Conservation (phyloP, 1,284 basidiomycete genomes). For the Albatrellus sp. region DNA sequence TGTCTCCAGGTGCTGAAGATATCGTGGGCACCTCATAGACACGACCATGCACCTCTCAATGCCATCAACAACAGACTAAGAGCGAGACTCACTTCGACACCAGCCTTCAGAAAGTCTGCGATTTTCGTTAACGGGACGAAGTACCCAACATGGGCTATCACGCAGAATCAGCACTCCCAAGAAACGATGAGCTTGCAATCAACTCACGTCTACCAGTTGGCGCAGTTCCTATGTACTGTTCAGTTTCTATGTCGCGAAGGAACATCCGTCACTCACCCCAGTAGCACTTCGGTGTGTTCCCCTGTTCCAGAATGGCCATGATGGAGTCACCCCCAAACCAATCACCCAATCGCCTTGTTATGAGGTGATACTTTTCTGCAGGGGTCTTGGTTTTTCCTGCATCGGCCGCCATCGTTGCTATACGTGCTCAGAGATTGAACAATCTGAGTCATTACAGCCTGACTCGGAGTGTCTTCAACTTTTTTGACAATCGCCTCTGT, state of each 20-base stretch:
- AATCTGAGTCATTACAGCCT: no score
- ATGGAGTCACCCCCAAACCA: constrained; percentile 81
- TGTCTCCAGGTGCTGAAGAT: neutral
- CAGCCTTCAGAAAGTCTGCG: constrained; percentile 91
- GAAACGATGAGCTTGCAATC: neutral
- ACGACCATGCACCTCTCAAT: neutral
- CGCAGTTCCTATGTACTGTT: constrained; percentile 59
- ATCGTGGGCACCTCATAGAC: neutral
- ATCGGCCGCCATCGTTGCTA: no score
- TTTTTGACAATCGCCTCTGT: no score
- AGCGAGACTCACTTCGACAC: constrained; percentile 49
- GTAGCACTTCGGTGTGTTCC: constrained; percentile 70
- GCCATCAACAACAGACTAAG: constrained; percentile 1
- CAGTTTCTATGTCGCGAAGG: neutral
- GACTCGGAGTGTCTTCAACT: no score
- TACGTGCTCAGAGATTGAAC: no score
- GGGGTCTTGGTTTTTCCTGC: constrained; percentile 9
- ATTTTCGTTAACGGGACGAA: constrained; percentile 94
- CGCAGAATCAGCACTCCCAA: neutral
- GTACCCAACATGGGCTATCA: constrained; percentile 91
- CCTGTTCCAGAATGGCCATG: constrained; percentile 73
- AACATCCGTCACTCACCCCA: constrained; percentile 53
- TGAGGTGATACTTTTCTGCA: constrained; percentile 71
- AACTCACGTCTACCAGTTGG: constrained; percentile 86
- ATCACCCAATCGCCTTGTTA: constrained; percentile 82